Percentiles rank a stretch among this genome's conserved stretches.
Evolutionary conservation across 129 eudicot species (phyloP).

Genomic region (Chrysanthemum seticuspe): DNA sequence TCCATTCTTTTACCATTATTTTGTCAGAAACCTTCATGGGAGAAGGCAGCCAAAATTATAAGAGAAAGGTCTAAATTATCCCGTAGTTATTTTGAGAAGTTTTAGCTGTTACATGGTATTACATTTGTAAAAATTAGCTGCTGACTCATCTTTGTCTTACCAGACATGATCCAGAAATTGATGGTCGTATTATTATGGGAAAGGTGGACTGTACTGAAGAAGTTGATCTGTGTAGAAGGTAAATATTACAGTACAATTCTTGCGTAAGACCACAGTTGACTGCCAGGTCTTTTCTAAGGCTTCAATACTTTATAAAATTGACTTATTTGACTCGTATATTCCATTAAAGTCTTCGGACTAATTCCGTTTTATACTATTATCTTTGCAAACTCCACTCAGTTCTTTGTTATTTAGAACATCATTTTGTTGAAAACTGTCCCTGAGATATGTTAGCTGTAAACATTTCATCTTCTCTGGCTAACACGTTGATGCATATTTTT

Average conservation of each 20-base stretch:
- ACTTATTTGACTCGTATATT: background rate
- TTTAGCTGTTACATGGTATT: constrained; percentile 2
- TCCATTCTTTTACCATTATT: constrained; percentile 11
- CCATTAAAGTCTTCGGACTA: background rate
- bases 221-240: constrained; percentile 91
- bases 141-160: constrained; percentile 31
- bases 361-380: background rate
- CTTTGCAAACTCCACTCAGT: background rate
- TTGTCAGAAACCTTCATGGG: constrained; percentile 97
- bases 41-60: constrained; percentile 88
- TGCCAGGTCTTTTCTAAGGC: background rate
- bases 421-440: too few species aligned
- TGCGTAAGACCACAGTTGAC: background rate
- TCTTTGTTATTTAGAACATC: constrained; percentile 5
- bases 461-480: too few species aligned
- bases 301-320: background rate
- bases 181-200: constrained; percentile 89
- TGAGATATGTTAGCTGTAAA: too few species aligned
- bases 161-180: constrained; percentile 90
- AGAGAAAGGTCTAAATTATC: constrained; percentile 61
- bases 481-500: constrained; percentile 7
- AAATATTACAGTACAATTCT: constrained; percentile 8
- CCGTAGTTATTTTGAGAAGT: constrained; percentile 12
- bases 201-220: constrained; percentile 97
- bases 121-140: constrained; percentile 14